phyloP scores from a whole-genome alignment of 1,284 basidiomycete species.

The Trichosporon faecale region DNA sequence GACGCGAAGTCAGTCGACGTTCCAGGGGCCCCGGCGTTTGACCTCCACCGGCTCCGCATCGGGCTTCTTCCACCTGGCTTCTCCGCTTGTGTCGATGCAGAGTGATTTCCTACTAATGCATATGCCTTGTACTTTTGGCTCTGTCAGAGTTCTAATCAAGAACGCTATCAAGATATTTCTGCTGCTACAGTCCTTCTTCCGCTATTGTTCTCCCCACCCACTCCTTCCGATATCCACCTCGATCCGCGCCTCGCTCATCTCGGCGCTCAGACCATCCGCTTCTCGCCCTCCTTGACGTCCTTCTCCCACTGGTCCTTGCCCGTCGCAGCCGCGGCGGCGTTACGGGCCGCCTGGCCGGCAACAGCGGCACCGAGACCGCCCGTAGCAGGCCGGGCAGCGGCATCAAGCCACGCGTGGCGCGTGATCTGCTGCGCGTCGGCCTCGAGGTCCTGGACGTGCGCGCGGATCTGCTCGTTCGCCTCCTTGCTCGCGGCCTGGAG shows the following conservation, averaged over 20 bases:
- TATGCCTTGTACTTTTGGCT: background rate
- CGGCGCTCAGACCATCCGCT: background rate
- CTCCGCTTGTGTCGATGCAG: background rate
- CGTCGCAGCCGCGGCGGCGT: background rate
- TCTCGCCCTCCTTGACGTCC: background rate
- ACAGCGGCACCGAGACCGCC: background rate
- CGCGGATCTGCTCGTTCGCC: background rate
- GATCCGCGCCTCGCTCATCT: background rate
- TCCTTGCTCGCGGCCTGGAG: background rate
- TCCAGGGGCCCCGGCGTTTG: background rate
- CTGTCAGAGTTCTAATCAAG: background rate
- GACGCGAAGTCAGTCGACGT: background rate
- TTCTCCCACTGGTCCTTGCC: background rate
- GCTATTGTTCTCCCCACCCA: background rate
- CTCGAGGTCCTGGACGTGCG: background rate
- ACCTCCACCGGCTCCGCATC: background rate
- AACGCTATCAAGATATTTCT: background rate
- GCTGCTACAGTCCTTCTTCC: background rate
- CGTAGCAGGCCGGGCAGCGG: background rate
- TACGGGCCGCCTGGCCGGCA: background rate
- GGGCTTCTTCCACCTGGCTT: background rate
- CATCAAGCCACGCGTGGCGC: background rate
- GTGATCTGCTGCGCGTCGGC: background rate
- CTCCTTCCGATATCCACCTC: background rate
- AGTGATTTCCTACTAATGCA: background rate